phyloP scores from a whole-genome alignment of 768 basidiomycete genomes.

The Tylopilus sp. region DNA sequence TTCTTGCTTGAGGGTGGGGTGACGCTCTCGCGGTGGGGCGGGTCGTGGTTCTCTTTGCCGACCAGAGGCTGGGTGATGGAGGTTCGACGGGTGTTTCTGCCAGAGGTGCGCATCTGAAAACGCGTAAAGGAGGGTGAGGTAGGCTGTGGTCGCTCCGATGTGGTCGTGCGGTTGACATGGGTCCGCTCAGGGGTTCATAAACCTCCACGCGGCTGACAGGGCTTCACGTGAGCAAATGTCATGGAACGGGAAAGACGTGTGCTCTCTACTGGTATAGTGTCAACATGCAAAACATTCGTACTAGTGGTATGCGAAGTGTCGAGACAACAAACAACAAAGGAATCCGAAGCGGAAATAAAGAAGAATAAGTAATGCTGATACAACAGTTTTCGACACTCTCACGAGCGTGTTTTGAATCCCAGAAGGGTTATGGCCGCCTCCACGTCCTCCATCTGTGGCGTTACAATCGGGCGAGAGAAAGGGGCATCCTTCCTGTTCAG shows the following conservation, averaged over 20 bases:
- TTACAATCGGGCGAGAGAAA: neutral
- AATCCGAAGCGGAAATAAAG: constrained; percentile 18
- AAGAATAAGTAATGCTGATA: constrained; percentile 28
- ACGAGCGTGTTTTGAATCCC: constrained; percentile 29
- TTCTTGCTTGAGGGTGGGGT: constrained; percentile 18
- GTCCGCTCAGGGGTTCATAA: neutral
- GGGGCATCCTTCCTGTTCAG: neutral
- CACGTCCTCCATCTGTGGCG: constrained; percentile 31
- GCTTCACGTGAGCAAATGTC: constrained; percentile 20
- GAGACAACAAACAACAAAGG: constrained; percentile 11
- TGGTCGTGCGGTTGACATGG: neutral
- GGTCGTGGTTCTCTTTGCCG: constrained; percentile 17
- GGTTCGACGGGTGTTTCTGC: constrained; percentile 28
- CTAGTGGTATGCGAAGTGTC: constrained; percentile 4
- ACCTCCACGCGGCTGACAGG: constrained; percentile 22
- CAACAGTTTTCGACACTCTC: constrained; percentile 3
- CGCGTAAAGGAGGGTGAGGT: constrained; percentile 17
- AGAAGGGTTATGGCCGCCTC: constrained; percentile 37
- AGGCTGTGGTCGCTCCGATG: constrained; percentile 17
- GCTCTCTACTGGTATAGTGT: neutral
- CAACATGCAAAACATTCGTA: neutral
- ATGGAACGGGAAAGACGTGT: neutral
- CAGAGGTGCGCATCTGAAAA: constrained; percentile 24
- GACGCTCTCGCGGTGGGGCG: neutral
- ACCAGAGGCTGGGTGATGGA: constrained; percentile 1